Conservation (phyloP, 2,329 filamentous ascomycete species). For the Fusarium luffae region DNA sequence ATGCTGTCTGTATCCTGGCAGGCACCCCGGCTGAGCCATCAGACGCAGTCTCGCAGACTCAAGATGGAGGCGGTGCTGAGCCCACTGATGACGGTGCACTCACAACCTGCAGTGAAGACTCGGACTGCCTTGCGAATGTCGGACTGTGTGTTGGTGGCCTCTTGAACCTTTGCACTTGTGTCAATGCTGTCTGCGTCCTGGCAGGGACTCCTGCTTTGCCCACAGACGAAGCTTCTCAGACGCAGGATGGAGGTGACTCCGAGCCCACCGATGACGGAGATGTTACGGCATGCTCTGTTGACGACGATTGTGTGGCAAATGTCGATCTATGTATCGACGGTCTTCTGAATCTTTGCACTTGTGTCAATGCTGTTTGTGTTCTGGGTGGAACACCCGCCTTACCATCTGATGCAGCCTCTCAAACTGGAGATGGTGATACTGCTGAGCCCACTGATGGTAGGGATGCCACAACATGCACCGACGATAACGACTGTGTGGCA, state of each 20-base stretch:
- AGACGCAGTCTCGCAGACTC: neutral
- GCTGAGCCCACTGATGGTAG: neutral
- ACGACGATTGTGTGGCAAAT: slow-evolving; percentile 7
- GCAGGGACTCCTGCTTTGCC: neutral
- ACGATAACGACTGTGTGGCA: neutral
- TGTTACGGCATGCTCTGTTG: neutral
- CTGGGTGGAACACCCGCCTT: neutral
- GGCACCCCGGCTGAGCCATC: neutral
- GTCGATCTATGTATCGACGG: neutral
- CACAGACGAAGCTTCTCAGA: neutral
- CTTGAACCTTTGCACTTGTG: slow-evolving; percentile 8
- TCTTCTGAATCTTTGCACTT: slow-evolving; percentile 1
- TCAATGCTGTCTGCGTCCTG: neutral
- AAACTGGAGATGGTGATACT: neutral
- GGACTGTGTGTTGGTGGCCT: neutral
- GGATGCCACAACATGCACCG: neutral
- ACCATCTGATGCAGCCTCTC: neutral
- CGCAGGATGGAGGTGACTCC: neutral
- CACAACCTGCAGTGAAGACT: neutral
- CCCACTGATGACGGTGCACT: no score
- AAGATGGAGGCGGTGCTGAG: no score
- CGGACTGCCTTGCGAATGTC: slow-evolving; percentile 2
- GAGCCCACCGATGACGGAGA: neutral
- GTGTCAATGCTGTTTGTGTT: neutral
- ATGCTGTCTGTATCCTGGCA: slow-evolving; percentile 2